These are phyloP conservation scores for Plasmodium gonderi DNA, from an alignment of 169 alveolate species.

Conservation along the genomic window DNA sequence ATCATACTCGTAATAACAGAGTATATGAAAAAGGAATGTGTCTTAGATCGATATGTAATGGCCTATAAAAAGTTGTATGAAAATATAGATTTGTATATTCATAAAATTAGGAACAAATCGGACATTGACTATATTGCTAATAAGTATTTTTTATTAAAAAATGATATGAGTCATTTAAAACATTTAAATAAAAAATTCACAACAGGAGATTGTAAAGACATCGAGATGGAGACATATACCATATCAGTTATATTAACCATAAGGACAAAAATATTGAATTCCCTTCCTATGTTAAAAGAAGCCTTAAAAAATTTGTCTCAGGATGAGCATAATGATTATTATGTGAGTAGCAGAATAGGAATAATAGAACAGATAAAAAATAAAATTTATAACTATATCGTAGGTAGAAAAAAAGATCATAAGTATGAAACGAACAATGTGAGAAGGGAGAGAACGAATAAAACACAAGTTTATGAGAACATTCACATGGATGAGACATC, in stretches of 20 bases:
- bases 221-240: constrained; percentile 74
- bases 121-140: constrained; percentile 47
- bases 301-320: background rate
- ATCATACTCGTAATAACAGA: constrained; percentile 47
- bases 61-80: constrained; percentile 53
- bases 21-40: constrained; percentile 55
- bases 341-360: constrained; percentile 46
- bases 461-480: background rate
- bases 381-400: constrained; percentile 4
- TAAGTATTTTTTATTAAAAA: constrained; percentile 4
- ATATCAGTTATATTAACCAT: constrained; percentile 39
- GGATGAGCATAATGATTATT: constrained; percentile 13
- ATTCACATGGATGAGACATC: too few species aligned
- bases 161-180: background rate
- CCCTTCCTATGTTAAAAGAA: constrained; percentile 57
- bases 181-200: background rate
- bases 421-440: background rate
- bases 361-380: constrained; percentile 45
- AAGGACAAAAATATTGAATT: constrained; percentile 13
- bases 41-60: constrained; percentile 18
- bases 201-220: background rate
- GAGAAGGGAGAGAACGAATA: background rate
- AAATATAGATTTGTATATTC: constrained; percentile 27
- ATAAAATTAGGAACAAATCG: background rate
- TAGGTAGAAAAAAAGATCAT: background rate